Percentiles rank a stretch among this genome's conserved stretches.
phyloP scores from a whole-genome alignment of 306 rosid genomes.

The Lagenaria siceraria region DNA sequence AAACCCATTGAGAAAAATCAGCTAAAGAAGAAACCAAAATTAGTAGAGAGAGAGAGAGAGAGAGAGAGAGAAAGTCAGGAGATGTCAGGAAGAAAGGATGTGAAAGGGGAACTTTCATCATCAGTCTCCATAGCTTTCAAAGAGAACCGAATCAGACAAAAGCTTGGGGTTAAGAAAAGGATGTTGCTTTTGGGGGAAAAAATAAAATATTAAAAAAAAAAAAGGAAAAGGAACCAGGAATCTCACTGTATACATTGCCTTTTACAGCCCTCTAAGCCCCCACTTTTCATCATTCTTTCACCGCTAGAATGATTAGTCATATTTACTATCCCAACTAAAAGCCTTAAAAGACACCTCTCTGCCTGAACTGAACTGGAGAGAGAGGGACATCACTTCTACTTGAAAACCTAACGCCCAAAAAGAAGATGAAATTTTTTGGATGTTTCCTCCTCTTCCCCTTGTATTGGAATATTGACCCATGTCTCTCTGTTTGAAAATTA shows the following conservation, averaged over 20 bases:
- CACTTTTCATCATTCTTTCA: constrained; percentile 64
- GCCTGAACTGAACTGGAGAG: not conserved
- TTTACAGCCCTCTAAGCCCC: constrained; percentile 35
- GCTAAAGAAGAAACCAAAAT: constrained; percentile 26
- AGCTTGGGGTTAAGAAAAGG: constrained; percentile 32
- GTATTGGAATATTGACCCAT: constrained; percentile 6
- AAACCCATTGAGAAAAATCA: constrained; percentile 20
- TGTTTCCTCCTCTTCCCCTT: not conserved
- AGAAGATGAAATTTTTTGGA: not conserved
- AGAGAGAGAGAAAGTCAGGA: constrained; percentile 9
- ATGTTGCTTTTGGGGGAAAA: constrained; percentile 35
- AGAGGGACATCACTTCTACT: constrained; percentile 17
- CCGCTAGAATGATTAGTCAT: constrained; percentile 54
- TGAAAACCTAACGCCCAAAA: not conserved
- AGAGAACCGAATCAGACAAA: constrained; percentile 77
- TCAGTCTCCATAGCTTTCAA: constrained; percentile 66
- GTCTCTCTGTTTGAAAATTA: constrained; percentile 3
- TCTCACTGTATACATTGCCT: constrained; percentile 37
- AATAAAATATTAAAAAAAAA: not conserved
- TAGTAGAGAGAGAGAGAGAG: not conserved
- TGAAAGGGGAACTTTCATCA: constrained; percentile 39
- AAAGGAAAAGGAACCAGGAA: constrained; percentile 57
- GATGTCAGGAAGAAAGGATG: constrained; percentile 32
- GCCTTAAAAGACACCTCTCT: not conserved
- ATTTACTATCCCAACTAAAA: constrained; percentile 36